Evolutionary conservation across 139 green algal species (phyloP).

Genomic region (Closterium sp.): DNA sequence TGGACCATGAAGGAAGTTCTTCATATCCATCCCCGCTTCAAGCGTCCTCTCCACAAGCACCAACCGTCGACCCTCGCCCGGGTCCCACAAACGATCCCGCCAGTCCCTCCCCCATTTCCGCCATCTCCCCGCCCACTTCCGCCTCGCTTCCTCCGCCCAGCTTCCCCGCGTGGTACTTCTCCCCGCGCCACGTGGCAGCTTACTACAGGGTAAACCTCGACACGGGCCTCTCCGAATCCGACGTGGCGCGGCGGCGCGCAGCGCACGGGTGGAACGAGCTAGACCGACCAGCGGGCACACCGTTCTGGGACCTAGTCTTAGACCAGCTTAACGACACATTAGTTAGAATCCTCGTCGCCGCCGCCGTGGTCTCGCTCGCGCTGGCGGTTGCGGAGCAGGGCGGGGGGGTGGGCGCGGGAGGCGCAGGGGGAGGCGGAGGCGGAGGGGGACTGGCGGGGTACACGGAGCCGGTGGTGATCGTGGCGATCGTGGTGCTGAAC

Average conservation of each 20-base stretch:
- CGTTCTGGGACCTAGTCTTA: slow-evolving; percentile 87
- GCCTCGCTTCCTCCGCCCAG: too few relatives aligned
- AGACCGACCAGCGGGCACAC: slow-evolving; percentile 67
- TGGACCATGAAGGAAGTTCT: too few relatives aligned
- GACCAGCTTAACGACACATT: slow-evolving; percentile 97
- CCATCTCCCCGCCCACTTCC: too few relatives aligned
- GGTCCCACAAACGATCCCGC: too few relatives aligned
- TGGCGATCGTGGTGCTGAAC: slow-evolving; percentile 96
- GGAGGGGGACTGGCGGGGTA: slow-evolving; percentile 73
- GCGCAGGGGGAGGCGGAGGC: background rate
- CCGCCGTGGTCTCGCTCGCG: slow-evolving; percentile 83
- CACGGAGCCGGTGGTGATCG: slow-evolving; percentile 95
- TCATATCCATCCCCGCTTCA: too few relatives aligned
- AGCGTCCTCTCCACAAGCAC: too few relatives aligned
- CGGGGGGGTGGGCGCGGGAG: slow-evolving; percentile 22
- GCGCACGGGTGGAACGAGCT: slow-evolving; percentile 87
- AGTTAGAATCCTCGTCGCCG: slow-evolving; percentile 90
- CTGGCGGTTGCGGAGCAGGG: slow-evolving; percentile 62
- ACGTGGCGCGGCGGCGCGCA: slow-evolving; percentile 22
- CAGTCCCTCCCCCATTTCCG: too few relatives aligned
- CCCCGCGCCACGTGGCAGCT: slow-evolving; percentile 16
- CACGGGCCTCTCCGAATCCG: background rate
- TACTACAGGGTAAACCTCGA: slow-evolving; percentile 20
- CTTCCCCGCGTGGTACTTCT: slow-evolving; percentile 30
- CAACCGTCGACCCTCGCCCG: too few relatives aligned